Evolutionary conservation across 306 rosid genomes (phyloP).

Genomic region (Senna siamea): DNA sequence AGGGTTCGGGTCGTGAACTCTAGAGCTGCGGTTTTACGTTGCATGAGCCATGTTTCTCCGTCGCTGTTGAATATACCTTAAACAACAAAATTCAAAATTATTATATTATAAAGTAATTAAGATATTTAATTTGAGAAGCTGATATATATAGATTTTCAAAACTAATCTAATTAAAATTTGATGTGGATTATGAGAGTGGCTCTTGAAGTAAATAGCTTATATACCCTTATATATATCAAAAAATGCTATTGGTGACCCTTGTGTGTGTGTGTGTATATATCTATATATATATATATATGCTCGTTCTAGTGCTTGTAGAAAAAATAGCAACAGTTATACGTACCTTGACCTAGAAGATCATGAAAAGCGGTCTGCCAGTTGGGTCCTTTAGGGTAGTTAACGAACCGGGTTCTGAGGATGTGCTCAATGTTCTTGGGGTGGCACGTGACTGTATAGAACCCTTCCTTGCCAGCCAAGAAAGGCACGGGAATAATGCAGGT

Average conservation of each 20-base stretch:
- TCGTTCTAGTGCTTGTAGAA: too few species aligned
- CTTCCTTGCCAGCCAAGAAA: slow-evolving; percentile 67
- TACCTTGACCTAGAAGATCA: slow-evolving; percentile 88
- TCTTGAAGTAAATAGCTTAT: too few species aligned
- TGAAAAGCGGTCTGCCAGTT: slow-evolving; percentile 85
- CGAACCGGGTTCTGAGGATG: slow-evolving; percentile 74
- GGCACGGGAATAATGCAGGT: slow-evolving; percentile 77
- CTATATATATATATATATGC: too few species aligned
- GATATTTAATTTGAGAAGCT: too few species aligned
- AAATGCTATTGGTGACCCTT: too few species aligned
- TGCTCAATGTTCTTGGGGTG: slow-evolving; percentile 87
- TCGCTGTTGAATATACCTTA: slow-evolving; percentile 71
- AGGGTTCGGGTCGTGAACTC: slow-evolving; percentile 91
- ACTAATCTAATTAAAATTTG: too few species aligned
- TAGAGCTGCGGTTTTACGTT: slow-evolving; percentile 93
- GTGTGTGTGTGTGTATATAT: too few species aligned
- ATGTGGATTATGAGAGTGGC: too few species aligned
- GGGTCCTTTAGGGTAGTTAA: slow-evolving; percentile 92
- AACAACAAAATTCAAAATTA: background rate
- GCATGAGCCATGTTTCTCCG: slow-evolving; percentile 90
- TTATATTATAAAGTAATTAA: too few species aligned
- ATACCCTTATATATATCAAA: too few species aligned
- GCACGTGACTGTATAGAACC: slow-evolving; percentile 74
- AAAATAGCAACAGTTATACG: too few species aligned
- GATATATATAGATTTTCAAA: too few species aligned